A percentile compares a stretch with the other conserved stretches of the same genome.
Evolutionary conservation across 2,329 filamentous ascomycete species (phyloP).

Genomic region (Paracorniculantispora psalliotae): DNA sequence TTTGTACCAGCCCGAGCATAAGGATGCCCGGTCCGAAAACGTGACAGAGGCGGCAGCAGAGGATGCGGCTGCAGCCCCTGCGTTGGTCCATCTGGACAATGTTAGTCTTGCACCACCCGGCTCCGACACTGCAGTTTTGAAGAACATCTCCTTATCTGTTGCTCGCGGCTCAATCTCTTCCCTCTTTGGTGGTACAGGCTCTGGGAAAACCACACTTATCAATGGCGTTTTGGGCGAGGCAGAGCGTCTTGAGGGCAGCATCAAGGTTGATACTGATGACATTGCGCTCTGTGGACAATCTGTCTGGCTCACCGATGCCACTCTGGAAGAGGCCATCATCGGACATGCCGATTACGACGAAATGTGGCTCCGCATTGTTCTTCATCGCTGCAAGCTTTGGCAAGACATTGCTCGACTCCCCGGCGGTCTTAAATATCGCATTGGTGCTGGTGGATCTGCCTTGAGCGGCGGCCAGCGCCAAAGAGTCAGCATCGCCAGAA

Average conservation of each 20-base stretch:
- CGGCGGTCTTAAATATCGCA: not conserved
- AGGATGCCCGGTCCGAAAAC: not conserved
- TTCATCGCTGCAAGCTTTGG: not conserved
- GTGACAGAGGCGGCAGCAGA: too few species aligned
- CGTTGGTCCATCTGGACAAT: not conserved
- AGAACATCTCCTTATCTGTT: not conserved
- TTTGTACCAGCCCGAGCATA: not conserved
- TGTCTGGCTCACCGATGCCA: not conserved
- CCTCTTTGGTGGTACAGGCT: not conserved
- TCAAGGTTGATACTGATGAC: not conserved
- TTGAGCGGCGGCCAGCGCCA: slow-evolving; percentile 2
- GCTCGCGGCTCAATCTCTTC: not conserved
- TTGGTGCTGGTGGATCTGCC: not conserved
- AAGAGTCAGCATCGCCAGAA: not conserved
- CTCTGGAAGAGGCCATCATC: not conserved
- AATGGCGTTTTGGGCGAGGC: not conserved
- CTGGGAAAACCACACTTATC: not conserved
- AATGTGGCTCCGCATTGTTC: not conserved
- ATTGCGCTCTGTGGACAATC: not conserved
- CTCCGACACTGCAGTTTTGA: not conserved
- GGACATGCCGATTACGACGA: not conserved
- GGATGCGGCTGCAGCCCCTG: not conserved
- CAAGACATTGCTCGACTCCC: not conserved
- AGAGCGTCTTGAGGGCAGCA: too few species aligned
- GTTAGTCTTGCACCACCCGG: not conserved